Base-by-base conservation (phyloP, 1,139 yeast genomes). In the Pichia sp. region DNA sequence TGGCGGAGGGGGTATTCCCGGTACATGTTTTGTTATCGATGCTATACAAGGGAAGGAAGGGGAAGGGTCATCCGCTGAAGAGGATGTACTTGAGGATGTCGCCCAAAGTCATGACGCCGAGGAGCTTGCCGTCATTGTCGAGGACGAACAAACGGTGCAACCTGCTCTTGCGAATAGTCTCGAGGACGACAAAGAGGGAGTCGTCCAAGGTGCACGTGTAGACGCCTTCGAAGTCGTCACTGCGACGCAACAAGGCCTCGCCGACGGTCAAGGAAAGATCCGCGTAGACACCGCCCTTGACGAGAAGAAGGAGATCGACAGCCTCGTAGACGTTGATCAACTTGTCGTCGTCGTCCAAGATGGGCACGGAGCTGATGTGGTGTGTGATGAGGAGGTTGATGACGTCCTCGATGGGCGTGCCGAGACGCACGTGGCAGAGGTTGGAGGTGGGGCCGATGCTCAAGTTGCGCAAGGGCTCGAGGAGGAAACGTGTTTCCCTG, bases 161-260 rank as follows among this genome's bases (percentile, higher is more conserved):
- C 63, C 98, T 81, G 43, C 96, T 85, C 64, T 92, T 87, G 66
- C 98, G 80, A 58, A 95, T 90, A 45, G 96, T 92, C 68, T 93
- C 97, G 85, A 93, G 81, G 58, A 95, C 88, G 16, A 96, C 90
- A 60, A 95, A 88, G 58, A 95, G 76, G 60, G 95, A 79, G 70
- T 95, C 99, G 62, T 84, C 80, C 61, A 84, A 77, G 0, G 98
- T 91, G 72, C 99, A 95, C 0, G 98, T 93, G 71, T 92, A 92
- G 16, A 95, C 99, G 56, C 99, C 99, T 71, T 93, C 99, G 67
- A 93, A 95, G 69, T 93, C 98, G 64, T 92, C 97, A 8, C 96
- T 86, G 67, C 99, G 81, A 70, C 96, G 82, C 82, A 93, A 83
- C 55, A 95, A 77, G 0, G 99, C 99, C 69, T 93, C 98, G 3